Percentiles rank a stretch among this genome's conserved stretches.
phyloP scores from a whole-genome alignment of 306 rosid species.

The Prunus salicina region DNA sequence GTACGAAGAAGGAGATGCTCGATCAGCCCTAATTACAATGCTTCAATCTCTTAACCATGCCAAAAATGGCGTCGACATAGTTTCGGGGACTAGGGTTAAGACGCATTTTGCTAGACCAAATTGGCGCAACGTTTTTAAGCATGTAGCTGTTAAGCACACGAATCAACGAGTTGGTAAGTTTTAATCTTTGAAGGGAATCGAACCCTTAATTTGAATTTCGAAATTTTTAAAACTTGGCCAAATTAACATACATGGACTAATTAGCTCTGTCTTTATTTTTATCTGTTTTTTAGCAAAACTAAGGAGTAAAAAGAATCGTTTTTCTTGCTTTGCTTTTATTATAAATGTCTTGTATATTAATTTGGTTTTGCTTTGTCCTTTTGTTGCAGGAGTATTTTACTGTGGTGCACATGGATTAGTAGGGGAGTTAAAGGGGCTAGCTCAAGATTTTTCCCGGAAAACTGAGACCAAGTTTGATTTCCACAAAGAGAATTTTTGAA shows the following conservation, averaged over 20 bases:
- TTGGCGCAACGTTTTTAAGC: conserved; percentile 80
- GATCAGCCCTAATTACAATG: conserved; percentile 84
- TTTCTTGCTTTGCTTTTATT: background rate
- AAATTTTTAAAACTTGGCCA: background rate
- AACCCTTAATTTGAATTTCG: no score
- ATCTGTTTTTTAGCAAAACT: background rate
- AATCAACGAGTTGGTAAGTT: conserved; percentile 74
- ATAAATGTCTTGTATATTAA: background rate
- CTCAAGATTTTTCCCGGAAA: conserved; percentile 75
- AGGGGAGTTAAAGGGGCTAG: conserved; percentile 60
- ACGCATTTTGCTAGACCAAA: conserved; percentile 84
- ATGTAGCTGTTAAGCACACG: conserved; percentile 51
- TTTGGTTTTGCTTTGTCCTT: background rate
- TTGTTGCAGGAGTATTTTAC: conserved; percentile 79
- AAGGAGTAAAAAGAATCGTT: background rate
- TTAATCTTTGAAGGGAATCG: no score
- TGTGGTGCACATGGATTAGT: conserved; percentile 70
- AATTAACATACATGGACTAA: background rate
- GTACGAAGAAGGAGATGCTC: conserved; percentile 89
- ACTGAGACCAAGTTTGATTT: conserved; percentile 83
- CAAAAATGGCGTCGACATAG: conserved; percentile 69
- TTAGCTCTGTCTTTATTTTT: background rate
- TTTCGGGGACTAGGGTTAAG: conserved; percentile 77
- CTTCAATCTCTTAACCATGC: conserved; percentile 84
- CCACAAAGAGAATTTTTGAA: conserved; percentile 76